Conservation (phyloP, 176 grass and related monocot genomes). For the Ananas comosus region DNA sequence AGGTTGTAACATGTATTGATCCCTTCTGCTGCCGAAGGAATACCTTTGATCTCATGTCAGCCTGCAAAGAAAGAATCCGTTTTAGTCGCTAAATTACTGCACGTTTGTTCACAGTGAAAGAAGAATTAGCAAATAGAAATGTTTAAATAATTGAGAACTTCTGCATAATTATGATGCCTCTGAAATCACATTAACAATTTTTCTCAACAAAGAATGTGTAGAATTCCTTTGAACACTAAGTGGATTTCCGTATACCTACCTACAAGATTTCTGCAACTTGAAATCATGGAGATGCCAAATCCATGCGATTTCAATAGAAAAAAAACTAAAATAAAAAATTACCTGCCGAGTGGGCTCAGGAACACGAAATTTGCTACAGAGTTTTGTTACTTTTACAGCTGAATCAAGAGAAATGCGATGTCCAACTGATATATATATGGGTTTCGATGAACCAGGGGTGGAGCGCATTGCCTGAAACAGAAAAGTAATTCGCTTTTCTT, state of each 20-base stretch:
- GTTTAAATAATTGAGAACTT: not conserved
- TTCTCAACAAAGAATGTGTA: too few relatives aligned
- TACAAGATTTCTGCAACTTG: not conserved
- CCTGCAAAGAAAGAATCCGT: constrained; percentile 22
- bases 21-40: constrained; percentile 54
- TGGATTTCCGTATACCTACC: too few relatives aligned
- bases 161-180: not conserved
- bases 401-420: constrained; percentile 76
- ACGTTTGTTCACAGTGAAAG: constrained; percentile 4
- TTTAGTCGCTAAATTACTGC: not conserved
- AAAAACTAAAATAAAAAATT: not conserved
- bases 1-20: constrained; percentile 17
- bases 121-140: not conserved
- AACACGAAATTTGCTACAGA: constrained; percentile 66
- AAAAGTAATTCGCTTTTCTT: not conserved
- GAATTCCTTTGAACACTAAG: too few relatives aligned
- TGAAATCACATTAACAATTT: too few relatives aligned
- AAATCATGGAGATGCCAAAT: not conserved
- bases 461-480: constrained; percentile 45
- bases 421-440: constrained; percentile 69
- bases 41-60: constrained; percentile 88
- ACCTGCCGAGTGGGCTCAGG: constrained; percentile 83
- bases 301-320: not conserved
- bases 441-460: constrained; percentile 46
- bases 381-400: constrained; percentile 41